Evolutionary conservation across 192 early-diverging fungal genomes (phyloP).

Genomic region (Diversispora eburnea): DNA sequence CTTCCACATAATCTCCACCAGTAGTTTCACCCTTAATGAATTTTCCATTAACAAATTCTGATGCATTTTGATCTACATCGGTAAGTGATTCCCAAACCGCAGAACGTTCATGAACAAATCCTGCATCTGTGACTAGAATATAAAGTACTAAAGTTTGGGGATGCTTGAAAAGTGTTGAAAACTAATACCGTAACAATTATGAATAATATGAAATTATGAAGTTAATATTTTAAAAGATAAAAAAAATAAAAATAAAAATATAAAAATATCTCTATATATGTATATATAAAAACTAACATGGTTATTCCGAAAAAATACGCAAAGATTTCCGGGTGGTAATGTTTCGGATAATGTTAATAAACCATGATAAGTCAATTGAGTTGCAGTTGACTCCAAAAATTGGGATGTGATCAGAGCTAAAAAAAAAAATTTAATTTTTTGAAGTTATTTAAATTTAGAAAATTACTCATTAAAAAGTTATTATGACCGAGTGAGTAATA

Average conservation of each 20-base stretch:
- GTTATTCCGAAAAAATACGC: slow-evolving; percentile 92
- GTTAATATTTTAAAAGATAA: not conserved
- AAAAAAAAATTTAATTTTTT: too few species aligned
- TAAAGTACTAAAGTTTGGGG: slow-evolving; percentile 47
- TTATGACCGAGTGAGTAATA: too few species aligned
- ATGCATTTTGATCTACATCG: slow-evolving; percentile 60
- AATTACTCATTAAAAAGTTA: too few species aligned
- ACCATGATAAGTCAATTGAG: slow-evolving; percentile 84
- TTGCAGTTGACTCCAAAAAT: slow-evolving; percentile 72
- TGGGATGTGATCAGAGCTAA: slow-evolving; percentile 53
- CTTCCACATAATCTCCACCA: slow-evolving; percentile 41
- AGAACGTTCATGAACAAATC: slow-evolving; percentile 55
- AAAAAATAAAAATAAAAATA: not conserved
- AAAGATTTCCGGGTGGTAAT: slow-evolving; percentile 54
- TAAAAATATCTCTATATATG: slow-evolving; percentile 19
- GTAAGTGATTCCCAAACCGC: slow-evolving; percentile 73
- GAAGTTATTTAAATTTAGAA: too few species aligned
- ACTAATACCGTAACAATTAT: slow-evolving; percentile 37
- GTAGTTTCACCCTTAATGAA: slow-evolving; percentile 42
- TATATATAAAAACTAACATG: slow-evolving; percentile 53
- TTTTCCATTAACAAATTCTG: slow-evolving; percentile 58
- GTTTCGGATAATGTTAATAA: slow-evolving; percentile 60
- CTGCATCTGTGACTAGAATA: slow-evolving; percentile 69
- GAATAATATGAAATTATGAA: not conserved
- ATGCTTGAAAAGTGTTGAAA: slow-evolving; percentile 70